Conservation (phyloP, 139 green algal species). For the Volvox reticuliferus region DNA sequence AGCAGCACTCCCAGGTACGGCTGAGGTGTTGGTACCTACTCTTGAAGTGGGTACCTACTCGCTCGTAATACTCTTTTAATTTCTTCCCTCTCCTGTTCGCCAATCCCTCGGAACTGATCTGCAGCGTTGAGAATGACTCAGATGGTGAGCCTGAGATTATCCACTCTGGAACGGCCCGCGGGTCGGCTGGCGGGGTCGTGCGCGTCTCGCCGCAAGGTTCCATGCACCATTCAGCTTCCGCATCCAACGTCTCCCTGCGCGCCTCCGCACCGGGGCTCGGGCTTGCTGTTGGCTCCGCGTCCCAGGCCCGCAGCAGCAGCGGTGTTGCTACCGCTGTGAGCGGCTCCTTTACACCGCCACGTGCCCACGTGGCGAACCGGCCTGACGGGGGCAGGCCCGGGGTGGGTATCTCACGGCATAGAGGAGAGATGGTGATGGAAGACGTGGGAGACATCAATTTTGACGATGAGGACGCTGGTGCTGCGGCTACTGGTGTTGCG, state of each 20-base stretch:
- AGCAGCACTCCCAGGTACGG: background rate
- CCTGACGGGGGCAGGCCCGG: background rate
- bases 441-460: conserved; percentile 23
- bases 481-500: background rate
- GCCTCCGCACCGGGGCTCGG: background rate
- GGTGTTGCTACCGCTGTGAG: background rate
- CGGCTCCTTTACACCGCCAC: background rate
- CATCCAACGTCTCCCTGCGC: background rate
- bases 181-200: background rate
- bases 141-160: conserved; percentile 26
- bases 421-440: conserved; percentile 38
- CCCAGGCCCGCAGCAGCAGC: background rate
- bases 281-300: background rate
- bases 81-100: no score
- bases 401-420: background rate
- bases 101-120: background rate
- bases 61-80: no score
- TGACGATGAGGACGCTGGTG: background rate
- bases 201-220: background rate
- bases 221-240: conserved; percentile 15
- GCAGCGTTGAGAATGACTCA: conserved; percentile 3
- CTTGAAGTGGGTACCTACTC: no score
- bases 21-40: background rate
- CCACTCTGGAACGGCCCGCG: background rate
- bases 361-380: background rate